Conservation (phyloP, 805 yeast species). For the Sugiyamaella floridensis region DNA sequence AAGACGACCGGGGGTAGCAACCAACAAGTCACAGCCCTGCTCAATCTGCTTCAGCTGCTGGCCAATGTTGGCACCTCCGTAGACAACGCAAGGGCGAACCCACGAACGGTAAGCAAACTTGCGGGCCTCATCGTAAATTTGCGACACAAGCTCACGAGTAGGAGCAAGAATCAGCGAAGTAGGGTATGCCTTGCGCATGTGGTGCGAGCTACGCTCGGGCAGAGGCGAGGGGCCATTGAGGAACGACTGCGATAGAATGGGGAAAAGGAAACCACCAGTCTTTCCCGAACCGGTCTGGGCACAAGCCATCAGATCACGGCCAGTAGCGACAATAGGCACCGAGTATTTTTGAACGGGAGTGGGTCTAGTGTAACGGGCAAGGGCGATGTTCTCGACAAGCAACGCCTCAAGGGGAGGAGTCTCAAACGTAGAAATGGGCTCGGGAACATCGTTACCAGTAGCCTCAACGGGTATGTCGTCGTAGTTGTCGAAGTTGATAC, state of each 20-base stretch:
- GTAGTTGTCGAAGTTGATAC: constrained; percentile 97
- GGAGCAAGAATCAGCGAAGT: constrained; percentile 96
- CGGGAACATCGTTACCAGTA: constrained; percentile 90
- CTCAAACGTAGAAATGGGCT: constrained; percentile 80
- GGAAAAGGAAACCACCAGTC: constrained; percentile 99
- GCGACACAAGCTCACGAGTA: constrained; percentile 97
- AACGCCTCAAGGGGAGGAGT: constrained; percentile 86
- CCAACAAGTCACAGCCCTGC: constrained; percentile 91
- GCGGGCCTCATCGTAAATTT: constrained; percentile 91
- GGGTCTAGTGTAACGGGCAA: constrained; percentile 90
- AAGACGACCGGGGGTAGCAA: constrained; percentile 99
- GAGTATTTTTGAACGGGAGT: constrained; percentile 96
- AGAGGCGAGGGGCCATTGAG: constrained; percentile 75
- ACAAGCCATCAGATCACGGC: constrained; percentile 94
- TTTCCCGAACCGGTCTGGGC: constrained; percentile 99
- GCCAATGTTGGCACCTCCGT: constrained; percentile 97
- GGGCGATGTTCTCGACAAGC: constrained; percentile 75
- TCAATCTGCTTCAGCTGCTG: constrained; percentile 80
- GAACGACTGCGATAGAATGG: constrained; percentile 88
- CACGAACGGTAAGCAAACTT: constrained; percentile 96
- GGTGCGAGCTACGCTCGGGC: constrained; percentile 33
- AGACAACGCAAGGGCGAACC: constrained; percentile 93
- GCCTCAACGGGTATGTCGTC: constrained; percentile 99
- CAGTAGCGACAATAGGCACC: constrained; percentile 80
- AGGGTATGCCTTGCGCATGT: constrained; percentile 77